A percentile compares a stretch with the other conserved stretches of the same genome.
phyloP scores from a whole-genome alignment of 306 rosid species.

The Pueraria montana region DNA sequence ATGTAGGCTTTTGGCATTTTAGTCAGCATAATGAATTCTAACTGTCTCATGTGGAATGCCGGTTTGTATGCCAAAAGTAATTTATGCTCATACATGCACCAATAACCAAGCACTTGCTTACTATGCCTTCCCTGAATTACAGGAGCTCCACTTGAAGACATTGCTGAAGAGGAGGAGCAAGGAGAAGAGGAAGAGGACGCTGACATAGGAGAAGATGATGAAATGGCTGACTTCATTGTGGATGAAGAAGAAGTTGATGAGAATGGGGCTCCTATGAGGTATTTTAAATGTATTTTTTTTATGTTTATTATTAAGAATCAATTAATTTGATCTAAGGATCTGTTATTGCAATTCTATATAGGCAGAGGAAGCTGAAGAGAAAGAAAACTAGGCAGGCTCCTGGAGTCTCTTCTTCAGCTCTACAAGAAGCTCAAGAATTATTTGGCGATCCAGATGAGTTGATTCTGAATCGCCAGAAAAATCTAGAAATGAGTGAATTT shows the following conservation, averaged over 20 bases:
- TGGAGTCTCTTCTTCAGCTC: constrained; percentile 87
- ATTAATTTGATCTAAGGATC: constrained; percentile 40
- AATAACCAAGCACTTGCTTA: neutral
- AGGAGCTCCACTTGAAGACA: constrained; percentile 90
- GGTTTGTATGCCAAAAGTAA: constrained; percentile 21
- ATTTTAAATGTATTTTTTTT: constrained; percentile 20
- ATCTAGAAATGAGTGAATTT: constrained; percentile 65
- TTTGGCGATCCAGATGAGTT: constrained; percentile 95
- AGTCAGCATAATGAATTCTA: neutral
- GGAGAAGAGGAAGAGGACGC: constrained; percentile 94
- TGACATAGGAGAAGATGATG: constrained; percentile 95
- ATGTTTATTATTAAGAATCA: neutral
- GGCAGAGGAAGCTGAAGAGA: constrained; percentile 70
- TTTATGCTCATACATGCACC: constrained; percentile 28
- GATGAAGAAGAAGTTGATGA: constrained; percentile 91
- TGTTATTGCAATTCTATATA: constrained; percentile 41
- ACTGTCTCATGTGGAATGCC: neutral
- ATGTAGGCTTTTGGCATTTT: neutral
- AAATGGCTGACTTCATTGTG: constrained; percentile 97
- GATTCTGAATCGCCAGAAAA: constrained; percentile 68
- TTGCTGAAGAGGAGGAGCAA: constrained; percentile 94
- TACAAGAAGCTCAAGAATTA: constrained; percentile 95
- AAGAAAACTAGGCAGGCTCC: constrained; percentile 77
- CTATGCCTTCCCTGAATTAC: constrained; percentile 23
- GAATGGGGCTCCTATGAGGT: constrained; percentile 84